Conservation (phyloP, 2,329 filamentous ascomycete species). For the Fusarium keratoplasticum region DNA sequence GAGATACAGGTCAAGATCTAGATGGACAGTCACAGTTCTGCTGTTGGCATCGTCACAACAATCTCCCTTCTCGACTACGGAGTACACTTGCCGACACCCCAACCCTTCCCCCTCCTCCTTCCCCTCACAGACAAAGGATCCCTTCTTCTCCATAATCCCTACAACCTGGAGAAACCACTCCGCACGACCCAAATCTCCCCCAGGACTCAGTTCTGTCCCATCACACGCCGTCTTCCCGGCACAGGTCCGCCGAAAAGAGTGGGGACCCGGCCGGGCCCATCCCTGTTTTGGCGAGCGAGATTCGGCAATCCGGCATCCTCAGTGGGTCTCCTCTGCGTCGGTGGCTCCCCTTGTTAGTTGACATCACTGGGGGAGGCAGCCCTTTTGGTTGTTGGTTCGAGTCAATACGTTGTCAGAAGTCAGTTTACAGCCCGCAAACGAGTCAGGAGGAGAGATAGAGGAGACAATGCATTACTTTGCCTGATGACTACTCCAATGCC, state of each 20-base stretch:
- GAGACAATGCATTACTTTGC: not conserved
- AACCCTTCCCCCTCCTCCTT: not conserved
- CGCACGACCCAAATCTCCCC: not conserved
- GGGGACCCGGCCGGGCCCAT: slow-evolving; percentile 16
- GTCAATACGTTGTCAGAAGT: not conserved
- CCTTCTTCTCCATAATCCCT: slow-evolving; percentile 15
- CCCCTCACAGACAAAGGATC: not conserved
- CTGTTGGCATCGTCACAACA: not conserved
- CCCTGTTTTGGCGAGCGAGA: slow-evolving; percentile 13
- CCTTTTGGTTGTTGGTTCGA: not conserved
- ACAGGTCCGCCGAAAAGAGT: slow-evolving; percentile 27
- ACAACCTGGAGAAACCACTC: slow-evolving; percentile 19
- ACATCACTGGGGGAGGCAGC: slow-evolving; percentile 24
- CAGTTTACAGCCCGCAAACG: not conserved
- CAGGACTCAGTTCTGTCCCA: not conserved
- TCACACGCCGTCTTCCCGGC: slow-evolving; percentile 21
- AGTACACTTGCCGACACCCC: not conserved
- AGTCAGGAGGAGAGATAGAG: not conserved
- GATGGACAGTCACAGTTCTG: not conserved
- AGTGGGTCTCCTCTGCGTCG: slow-evolving; percentile 7
- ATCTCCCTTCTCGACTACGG: not conserved
- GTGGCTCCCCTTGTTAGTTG: slow-evolving; percentile 7
- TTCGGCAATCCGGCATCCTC: slow-evolving; percentile 42
- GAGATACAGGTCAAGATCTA: not conserved
- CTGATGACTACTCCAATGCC: not conserved